These are phyloP conservation scores for Selaginella tamariscina DNA, from an alignment of 75 land plant species.

Conservation along the genomic window DNA sequence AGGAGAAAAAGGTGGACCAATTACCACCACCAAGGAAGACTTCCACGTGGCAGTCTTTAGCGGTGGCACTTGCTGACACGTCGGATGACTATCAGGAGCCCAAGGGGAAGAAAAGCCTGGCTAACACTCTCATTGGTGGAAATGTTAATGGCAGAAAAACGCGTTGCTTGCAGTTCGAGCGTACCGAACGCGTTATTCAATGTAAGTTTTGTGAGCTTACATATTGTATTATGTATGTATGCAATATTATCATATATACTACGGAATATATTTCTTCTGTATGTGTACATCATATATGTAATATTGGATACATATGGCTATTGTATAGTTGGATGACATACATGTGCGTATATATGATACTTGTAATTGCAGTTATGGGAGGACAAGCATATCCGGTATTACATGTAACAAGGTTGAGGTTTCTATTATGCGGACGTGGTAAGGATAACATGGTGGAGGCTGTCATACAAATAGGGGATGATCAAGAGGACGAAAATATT, in stretches of 20 bases:
- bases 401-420: constrained; percentile 28
- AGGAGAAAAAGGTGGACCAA: constrained; percentile 50
- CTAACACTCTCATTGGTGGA: constrained; percentile 62
- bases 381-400: constrained; percentile 15
- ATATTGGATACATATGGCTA: too few relatives aligned
- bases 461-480: constrained; percentile 52
- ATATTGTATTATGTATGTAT: not conserved
- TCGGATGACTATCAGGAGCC: constrained; percentile 57
- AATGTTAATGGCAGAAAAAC: constrained; percentile 61
- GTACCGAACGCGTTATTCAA: constrained; percentile 26
- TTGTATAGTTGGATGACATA: too few relatives aligned
- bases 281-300: too few relatives aligned
- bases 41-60: constrained; percentile 28
- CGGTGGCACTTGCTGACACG: constrained; percentile 20
- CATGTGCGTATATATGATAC: not conserved
- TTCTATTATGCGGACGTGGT: constrained; percentile 57
- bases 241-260: too few relatives aligned
- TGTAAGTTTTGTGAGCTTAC: constrained; percentile 9
- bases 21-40: constrained; percentile 25
- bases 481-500: constrained; percentile 40
- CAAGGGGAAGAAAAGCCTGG: constrained; percentile 33
- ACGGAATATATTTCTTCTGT: too few relatives aligned
- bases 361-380: constrained; percentile 16
- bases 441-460: constrained; percentile 71
- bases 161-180: constrained; percentile 42